Evolutionary conservation across 495 filamentous ascomycete species (phyloP).

Genomic region (Neurospora sp.): DNA sequence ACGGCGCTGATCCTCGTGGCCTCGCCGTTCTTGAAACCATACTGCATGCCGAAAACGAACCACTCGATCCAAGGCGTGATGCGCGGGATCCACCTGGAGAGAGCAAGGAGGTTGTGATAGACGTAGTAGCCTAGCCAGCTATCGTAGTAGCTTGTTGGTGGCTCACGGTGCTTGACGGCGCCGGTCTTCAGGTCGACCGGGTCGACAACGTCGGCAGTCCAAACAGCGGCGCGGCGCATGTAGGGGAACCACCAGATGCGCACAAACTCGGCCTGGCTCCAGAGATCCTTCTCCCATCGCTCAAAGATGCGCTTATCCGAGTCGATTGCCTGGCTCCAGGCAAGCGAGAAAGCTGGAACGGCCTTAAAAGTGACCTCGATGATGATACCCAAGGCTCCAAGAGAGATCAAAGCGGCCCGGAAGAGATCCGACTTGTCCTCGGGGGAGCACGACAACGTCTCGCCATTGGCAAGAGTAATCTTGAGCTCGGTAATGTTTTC

Average conservation of each 20-base stretch:
- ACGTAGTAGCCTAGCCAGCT: constrained; percentile 70
- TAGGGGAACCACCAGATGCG: constrained; percentile 98
- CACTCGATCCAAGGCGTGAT: constrained; percentile 80
- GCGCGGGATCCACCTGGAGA: constrained; percentile 66
- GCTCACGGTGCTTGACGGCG: constrained; percentile 29
- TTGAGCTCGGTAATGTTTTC: constrained; percentile 61
- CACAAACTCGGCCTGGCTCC: constrained; percentile 79
- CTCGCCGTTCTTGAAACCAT: constrained; percentile 66
- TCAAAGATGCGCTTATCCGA: constrained; percentile 53
- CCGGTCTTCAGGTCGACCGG: constrained; percentile 42
- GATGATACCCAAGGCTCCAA: constrained; percentile 86
- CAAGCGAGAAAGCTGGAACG: constrained; percentile 62
- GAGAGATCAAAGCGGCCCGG: constrained; percentile 73
- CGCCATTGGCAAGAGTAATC: constrained; percentile 76
- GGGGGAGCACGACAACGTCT: constrained; percentile 60
- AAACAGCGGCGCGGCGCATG: constrained; percentile 71
- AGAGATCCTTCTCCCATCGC: constrained; percentile 64
- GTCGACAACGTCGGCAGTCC: constrained; percentile 57
- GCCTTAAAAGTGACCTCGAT: constrained; percentile 79
- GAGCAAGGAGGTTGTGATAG: constrained; percentile 78
- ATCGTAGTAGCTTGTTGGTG: constrained; percentile 59
- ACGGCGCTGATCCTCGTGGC: constrained; percentile 51
- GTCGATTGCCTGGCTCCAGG: constrained; percentile 75
- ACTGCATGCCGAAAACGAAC: constrained; percentile 93
- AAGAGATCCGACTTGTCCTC: constrained; percentile 68